phyloP scores from a whole-genome alignment of 1,284 basidiomycete species.

The Moniliella sp. region DNA sequence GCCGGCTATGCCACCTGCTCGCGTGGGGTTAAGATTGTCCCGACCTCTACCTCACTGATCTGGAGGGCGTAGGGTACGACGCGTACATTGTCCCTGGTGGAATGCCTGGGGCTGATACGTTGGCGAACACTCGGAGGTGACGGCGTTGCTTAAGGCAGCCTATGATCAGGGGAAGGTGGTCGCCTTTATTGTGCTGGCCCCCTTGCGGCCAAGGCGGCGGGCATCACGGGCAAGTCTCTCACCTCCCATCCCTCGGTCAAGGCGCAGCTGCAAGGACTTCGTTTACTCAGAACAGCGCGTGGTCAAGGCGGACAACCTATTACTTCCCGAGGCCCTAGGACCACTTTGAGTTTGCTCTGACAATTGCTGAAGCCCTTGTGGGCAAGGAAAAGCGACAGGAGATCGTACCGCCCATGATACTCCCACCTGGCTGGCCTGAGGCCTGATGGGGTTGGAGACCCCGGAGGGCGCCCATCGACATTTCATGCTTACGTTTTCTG shows the following conservation, averaged over 20 bases:
- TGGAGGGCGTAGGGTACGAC: slow-evolving; percentile 39
- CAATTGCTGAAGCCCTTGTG: too few species aligned
- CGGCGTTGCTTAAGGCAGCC: slow-evolving; percentile 46
- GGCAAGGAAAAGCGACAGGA: too few species aligned
- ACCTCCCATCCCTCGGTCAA: slow-evolving; percentile 64
- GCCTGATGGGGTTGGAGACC: too few species aligned
- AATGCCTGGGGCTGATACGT: slow-evolving; percentile 53
- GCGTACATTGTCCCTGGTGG: slow-evolving; percentile 58
- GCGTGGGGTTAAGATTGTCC: slow-evolving; percentile 20
- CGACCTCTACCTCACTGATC: slow-evolving; percentile 13
- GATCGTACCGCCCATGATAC: too few species aligned
- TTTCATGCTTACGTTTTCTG: too few species aligned
- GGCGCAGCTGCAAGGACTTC: slow-evolving; percentile 42
- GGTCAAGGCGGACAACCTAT: too few species aligned
- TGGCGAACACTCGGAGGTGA: slow-evolving; percentile 46
- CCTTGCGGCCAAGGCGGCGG: slow-evolving; percentile 49
- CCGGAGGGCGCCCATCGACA: too few species aligned
- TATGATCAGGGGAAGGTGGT: slow-evolving; percentile 34
- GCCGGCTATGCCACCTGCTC: slow-evolving; percentile 8
- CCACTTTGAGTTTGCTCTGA: too few species aligned
- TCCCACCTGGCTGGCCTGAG: too few species aligned
- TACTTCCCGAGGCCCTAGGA: too few species aligned
- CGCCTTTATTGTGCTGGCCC: slow-evolving; percentile 28
- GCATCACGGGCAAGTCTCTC: slow-evolving; percentile 41
- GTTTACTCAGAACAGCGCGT: background rate